phyloP scores from a whole-genome alignment of 768 basidiomycete genomes.

The Hebeloma cylindrosporum region DNA sequence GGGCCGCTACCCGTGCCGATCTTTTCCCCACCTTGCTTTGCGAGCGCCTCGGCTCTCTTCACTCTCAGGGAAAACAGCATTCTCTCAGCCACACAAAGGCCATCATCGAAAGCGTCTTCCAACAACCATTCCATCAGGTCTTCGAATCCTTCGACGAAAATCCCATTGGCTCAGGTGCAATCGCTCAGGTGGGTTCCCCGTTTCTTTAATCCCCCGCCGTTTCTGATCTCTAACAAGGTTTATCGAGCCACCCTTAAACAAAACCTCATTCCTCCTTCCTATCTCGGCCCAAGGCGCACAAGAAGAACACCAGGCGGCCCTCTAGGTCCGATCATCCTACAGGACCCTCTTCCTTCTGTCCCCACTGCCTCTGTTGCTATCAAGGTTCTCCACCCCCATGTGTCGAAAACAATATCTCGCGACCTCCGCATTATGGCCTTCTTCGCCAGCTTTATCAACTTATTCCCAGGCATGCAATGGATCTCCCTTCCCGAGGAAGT shows the following conservation, averaged over 20 bases:
- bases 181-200: no score
- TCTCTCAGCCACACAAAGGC: constrained; percentile 73
- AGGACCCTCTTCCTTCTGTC: constrained; percentile 66
- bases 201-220: no score
- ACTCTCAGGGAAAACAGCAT: constrained; percentile 87
- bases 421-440: constrained; percentile 95
- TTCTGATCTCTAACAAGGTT: no score
- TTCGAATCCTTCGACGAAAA: constrained; percentile 85
- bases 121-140: constrained; percentile 78
- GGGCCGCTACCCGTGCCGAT: constrained; percentile 95
- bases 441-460: constrained; percentile 76
- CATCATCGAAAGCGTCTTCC: constrained; percentile 84
- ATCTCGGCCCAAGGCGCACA: constrained; percentile 72
- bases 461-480: constrained; percentile 95
- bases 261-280: constrained; percentile 83
- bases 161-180: constrained; percentile 98
- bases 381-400: constrained; percentile 92
- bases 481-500: constrained; percentile 95
- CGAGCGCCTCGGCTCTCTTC: constrained; percentile 77
- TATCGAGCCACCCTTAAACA: constrained; percentile 85
- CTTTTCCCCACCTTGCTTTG: constrained; percentile 89
- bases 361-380: constrained; percentile 91
- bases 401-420: constrained; percentile 76
- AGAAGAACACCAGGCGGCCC: constrained; percentile 47
- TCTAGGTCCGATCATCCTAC: constrained; percentile 53